phyloP scores from a whole-genome alignment of 140 eudicot species.

The Bidens hawaiensis region DNA sequence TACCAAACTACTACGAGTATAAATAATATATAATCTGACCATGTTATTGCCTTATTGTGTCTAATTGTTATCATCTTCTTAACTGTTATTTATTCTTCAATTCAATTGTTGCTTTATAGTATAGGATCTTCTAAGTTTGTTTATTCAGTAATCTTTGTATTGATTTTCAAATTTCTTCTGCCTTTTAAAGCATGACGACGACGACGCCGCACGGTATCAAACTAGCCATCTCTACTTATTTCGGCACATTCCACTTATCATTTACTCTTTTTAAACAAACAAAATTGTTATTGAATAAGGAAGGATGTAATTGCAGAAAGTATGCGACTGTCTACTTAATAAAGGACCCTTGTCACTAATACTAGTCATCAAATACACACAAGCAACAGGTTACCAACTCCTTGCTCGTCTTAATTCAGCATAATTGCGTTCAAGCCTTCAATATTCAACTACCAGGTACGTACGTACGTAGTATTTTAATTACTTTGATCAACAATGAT shows the following conservation, averaged over 20 bases:
- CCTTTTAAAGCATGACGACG: slow-evolving; percentile 38
- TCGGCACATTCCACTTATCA: slow-evolving; percentile 29
- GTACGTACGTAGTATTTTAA: not conserved
- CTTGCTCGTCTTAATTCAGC: slow-evolving; percentile 69
- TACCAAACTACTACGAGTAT: no score
- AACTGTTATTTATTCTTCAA: no score
- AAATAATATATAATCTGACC: no score
- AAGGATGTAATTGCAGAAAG: slow-evolving; percentile 59
- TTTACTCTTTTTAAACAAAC: not conserved
- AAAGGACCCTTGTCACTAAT: slow-evolving; percentile 57
- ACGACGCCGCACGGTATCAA: slow-evolving; percentile 70
- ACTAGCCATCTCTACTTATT: slow-evolving; percentile 63
- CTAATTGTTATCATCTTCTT: no score
- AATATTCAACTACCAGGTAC: slow-evolving; percentile 64
- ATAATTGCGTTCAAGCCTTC: slow-evolving; percentile 92
- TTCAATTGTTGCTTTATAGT: no score
- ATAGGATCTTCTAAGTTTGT: no score
- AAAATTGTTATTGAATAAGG: not conserved
- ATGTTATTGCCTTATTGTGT: no score
- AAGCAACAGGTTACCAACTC: slow-evolving; percentile 50
- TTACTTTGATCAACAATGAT: not conserved
- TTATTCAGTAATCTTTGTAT: no score
- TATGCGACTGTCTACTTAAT: slow-evolving; percentile 73
- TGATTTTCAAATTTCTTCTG: not conserved
- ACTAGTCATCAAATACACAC: slow-evolving; percentile 43